phyloP scores from a whole-genome alignment of 768 basidiomycete species.

The Leccinum rimulosum region DNA sequence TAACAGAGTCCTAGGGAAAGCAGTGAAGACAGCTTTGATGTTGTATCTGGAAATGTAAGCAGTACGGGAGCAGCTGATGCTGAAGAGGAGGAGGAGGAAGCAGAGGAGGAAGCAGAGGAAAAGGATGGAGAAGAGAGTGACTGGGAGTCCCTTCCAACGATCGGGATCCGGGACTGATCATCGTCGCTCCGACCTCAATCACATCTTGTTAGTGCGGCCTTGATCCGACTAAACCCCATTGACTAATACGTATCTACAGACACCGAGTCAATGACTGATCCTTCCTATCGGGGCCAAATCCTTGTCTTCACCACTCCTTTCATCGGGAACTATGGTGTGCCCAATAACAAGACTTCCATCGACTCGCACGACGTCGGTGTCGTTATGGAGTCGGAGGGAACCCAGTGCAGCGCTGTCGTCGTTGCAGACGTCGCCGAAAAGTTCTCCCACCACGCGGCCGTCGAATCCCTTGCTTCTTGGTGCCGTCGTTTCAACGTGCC shows the following conservation, averaged over 20 bases:
- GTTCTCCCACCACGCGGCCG: constrained; percentile 92
- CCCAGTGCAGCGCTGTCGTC: constrained; percentile 90
- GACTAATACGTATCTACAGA: constrained; percentile 48
- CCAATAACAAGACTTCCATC: constrained; percentile 67
- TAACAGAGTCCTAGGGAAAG: constrained; percentile 49
- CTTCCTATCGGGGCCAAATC: constrained; percentile 97
- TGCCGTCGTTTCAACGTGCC: constrained; percentile 88
- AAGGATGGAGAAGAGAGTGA: too few relatives aligned
- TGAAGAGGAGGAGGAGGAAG: too few relatives aligned
- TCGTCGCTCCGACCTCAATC: constrained; percentile 97
- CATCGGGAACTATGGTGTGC: constrained; percentile 98
- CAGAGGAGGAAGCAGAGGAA: too few relatives aligned
- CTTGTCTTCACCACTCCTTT: constrained; percentile 98
- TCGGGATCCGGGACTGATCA: too few relatives aligned
- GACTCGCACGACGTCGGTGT: constrained; percentile 82
- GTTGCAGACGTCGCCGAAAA: constrained; percentile 94
- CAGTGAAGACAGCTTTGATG: constrained; percentile 68
- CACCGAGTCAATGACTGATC: constrained; percentile 99
- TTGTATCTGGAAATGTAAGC: constrained; percentile 55
- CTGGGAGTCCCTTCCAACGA: too few relatives aligned
- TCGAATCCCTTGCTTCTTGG: constrained; percentile 92
- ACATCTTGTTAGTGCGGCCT: constrained; percentile 75
- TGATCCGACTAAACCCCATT: constrained; percentile 7
- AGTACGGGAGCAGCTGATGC: constrained; percentile 34
- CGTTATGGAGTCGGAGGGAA: constrained; percentile 80